Base-by-base conservation (phyloP, 768 basidiomycete species). In the Lactarius sp. region DNA sequence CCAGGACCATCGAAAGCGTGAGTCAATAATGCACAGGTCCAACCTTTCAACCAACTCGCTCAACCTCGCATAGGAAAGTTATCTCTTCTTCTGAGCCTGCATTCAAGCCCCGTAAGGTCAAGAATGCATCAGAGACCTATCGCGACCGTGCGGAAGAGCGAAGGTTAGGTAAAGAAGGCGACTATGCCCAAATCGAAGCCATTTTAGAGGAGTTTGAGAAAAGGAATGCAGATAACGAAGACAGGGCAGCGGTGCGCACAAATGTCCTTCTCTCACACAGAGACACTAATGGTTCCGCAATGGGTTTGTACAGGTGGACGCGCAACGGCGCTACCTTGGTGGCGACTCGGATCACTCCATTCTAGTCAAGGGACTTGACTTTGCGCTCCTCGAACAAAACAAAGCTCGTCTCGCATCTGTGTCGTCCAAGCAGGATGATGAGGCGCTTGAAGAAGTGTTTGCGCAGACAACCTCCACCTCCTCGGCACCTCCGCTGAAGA, bases 351-450 rank as follows among this genome's bases (percentile, higher is more conserved):
- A 89, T 62, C 93, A 95, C 72, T 86, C 91, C 12, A 82, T 94
- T 61, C 83, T 94, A 12, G 91, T 94, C 47, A 96, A 94, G 71
- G 92, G 92, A 33, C 85, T 98, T 52, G 95, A 98, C 71, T 81
- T 88, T 67, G 88, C 92, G 0, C 81, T 97, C 7, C 79, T 97
- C 16, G 89, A 92, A 70, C 90, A 92, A 68, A 86, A 89, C 66
- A 93, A 86, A 74, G 87, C 88, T 3, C 85, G 86, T 44, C 78
- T 77, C 1, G 76, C 79, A 3, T 73, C 77, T n/a, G 60, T 64
- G 20, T 59, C 69, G 18, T 77, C 82, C 14, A 77, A 79, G 4
- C 86, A 86, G 52, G 88, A 90, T 68, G 92, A 96, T 64, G 91
- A 90, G 13, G 80, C 83, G 2, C 85, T 94, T 33, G 95, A 98